A percentile compares a stretch with the other conserved stretches of the same genome.
These are phyloP conservation scores for Saccharomycopsis fibuligera DNA, from an alignment of 805 yeast genomes.

Conservation along the genomic window DNA sequence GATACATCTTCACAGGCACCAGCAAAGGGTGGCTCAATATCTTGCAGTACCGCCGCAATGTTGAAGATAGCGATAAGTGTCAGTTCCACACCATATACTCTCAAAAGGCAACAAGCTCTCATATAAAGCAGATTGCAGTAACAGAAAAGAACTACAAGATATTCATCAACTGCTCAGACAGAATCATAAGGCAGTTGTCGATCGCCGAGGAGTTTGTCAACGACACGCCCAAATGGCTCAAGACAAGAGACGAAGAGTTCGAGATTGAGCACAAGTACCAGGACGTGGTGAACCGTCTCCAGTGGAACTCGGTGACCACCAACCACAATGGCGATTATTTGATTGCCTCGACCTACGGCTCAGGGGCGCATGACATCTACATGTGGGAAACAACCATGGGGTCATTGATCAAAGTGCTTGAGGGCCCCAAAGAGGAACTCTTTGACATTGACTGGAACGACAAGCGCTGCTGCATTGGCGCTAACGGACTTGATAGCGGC, in stretches of 20 bases:
- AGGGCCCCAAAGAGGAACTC: slow-evolving; percentile 86
- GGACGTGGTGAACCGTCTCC: slow-evolving; percentile 81
- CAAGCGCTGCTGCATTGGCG: slow-evolving; percentile 62
- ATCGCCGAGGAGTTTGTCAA: slow-evolving; percentile 38
- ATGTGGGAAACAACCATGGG: slow-evolving; percentile 92
- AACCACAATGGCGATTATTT: slow-evolving; percentile 74
- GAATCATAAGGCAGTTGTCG: slow-evolving; percentile 59
- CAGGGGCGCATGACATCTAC: slow-evolving; percentile 76
- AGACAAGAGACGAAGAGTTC: slow-evolving; percentile 28
- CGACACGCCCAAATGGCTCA: slow-evolving; percentile 11
- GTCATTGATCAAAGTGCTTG: slow-evolving; percentile 78
- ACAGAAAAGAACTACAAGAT: slow-evolving; percentile 53
- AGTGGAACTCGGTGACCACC: slow-evolving; percentile 79
- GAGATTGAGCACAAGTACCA: slow-evolving; percentile 78
- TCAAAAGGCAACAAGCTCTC: slow-evolving; percentile 58
- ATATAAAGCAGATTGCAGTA: slow-evolving; percentile 60
- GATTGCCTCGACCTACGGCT: slow-evolving; percentile 84
- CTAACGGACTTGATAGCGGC: slow-evolving; percentile 85
- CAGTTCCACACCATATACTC: slow-evolving; percentile 35
- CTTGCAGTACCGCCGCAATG: too few species aligned
- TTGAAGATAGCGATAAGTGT: slow-evolving; percentile 17
- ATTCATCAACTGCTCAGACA: slow-evolving; percentile 71
- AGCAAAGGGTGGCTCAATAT: slow-evolving; percentile 72
- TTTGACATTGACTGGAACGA: slow-evolving; percentile 85
- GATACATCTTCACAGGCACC: slow-evolving; percentile 64